A percentile compares a stretch with the other conserved stretches of the same genome.
These are phyloP conservation scores for Gnomoniopsis sp. DNA, from an alignment of 2,329 filamentous ascomycete genomes.

Conservation along the genomic window DNA sequence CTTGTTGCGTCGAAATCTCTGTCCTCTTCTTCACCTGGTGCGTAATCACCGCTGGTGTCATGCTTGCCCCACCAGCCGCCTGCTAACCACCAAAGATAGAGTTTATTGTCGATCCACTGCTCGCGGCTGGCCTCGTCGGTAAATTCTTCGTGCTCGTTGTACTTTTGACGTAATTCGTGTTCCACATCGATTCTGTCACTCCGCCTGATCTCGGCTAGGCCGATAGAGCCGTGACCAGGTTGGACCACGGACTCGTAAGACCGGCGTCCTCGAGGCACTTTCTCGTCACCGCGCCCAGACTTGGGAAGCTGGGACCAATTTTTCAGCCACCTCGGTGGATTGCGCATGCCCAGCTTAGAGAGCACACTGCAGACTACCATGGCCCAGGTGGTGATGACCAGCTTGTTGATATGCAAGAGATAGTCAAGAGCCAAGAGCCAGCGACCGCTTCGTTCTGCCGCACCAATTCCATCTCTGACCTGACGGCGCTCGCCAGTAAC, in stretches of 20 bases:
- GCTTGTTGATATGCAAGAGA: conserved; percentile 67
- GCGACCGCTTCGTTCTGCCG: conserved; percentile 72
- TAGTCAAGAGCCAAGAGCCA: conserved; percentile 78
- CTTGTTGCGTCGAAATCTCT: conserved; percentile 64
- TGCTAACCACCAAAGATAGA: conserved; percentile 82
- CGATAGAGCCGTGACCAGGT: conserved; percentile 37
- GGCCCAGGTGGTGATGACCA: conserved; percentile 58
- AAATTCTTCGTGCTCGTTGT: conserved; percentile 26
- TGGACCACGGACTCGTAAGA: conserved; percentile 54
- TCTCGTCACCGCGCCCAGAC: conserved; percentile 19
- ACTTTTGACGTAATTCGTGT: conserved; percentile 63
- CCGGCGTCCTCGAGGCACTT: conserved; percentile 18
- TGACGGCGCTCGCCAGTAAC: conserved; percentile 40
- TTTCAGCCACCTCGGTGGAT: conserved; percentile 62
- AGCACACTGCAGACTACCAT: conserved; percentile 53
- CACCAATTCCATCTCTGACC: conserved; percentile 66
- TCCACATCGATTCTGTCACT: conserved; percentile 76
- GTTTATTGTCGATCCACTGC: conserved; percentile 63
- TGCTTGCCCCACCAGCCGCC: conserved; percentile 83
- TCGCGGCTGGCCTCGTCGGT: conserved; percentile 48
- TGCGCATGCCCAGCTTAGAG: conserved; percentile 55
- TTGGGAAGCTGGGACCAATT: conserved; percentile 42
- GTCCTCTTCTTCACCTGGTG: conserved; percentile 51
- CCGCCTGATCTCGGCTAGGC: conserved; percentile 43
- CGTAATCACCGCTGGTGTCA: conserved; percentile 78